Evolutionary conservation across 2,329 filamentous ascomycete genomes (phyloP).

Genomic region (Graphilbum fragrans): DNA sequence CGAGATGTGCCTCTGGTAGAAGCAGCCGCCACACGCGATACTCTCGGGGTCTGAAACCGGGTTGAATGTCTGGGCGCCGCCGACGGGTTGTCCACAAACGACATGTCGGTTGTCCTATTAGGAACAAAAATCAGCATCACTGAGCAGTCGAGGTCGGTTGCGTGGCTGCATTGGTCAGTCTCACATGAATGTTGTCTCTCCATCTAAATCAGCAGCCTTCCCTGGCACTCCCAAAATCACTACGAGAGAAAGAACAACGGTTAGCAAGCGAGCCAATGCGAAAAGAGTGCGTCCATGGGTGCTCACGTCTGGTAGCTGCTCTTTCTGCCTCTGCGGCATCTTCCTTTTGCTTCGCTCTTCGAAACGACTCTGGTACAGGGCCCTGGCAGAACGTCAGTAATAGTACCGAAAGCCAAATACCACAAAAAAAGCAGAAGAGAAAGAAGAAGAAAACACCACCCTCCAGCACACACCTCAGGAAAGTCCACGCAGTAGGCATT

Average conservation of each 20-base stretch:
- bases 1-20: constrained; percentile 24
- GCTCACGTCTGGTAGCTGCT: not conserved
- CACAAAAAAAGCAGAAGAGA: not conserved
- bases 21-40: constrained; percentile 35
- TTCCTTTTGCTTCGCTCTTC: constrained; percentile 47
- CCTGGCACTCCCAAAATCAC: constrained; percentile 11
- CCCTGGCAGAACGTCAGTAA: constrained; percentile 30
- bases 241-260: not conserved
- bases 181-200: constrained; percentile 77
- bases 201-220: constrained; percentile 28
- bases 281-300: not conserved
- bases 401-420: no score
- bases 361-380: constrained; percentile 74
- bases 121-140: constrained; percentile 9
- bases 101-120: constrained; percentile 73
- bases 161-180: no score
- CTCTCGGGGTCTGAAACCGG: constrained; percentile 31
- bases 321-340: constrained; percentile 16
- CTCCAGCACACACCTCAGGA: constrained; percentile 56
- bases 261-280: not conserved
- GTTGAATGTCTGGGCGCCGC: constrained; percentile 37
- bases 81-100: constrained; percentile 76
- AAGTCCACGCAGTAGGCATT: constrained; percentile 99
- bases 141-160: no score
- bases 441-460: not conserved